Evolutionary conservation across 805 yeast species (phyloP), one percentile per base, ranked within the genome.

Genomic region (Tetrapisispora arboricola): DNA sequence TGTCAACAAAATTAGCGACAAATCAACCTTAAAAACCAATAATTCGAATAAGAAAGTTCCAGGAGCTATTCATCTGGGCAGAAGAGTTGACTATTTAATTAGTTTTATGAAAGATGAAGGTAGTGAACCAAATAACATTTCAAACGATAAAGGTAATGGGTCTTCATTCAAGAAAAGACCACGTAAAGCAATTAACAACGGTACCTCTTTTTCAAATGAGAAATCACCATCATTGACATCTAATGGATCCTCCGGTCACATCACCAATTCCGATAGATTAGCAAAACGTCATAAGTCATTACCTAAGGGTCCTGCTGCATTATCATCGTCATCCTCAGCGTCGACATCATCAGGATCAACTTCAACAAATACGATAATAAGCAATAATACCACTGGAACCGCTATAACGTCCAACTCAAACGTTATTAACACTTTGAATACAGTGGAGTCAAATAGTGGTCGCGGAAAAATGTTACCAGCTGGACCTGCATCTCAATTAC

Each of bases 21-120:
- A 55, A 41, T 54, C 51, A 20, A 51, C 51, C 10, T 54, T 54
- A 40, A 54, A 54, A 25, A 43, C 45, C 18, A 44, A 56, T 6
- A 55, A 69, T 38, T 49, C 63, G 17, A 51, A 67, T 24, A 83
- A 85, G 48, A 82, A 78, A 54, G 83, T 82, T 4, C 97, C 98
- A 0, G 92, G 94, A 8, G 73, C 96, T 3, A 92, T 92, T 15
- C 99, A 92, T 63, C 67, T 92, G 38, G 85, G 84, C 10, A 77
- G 99, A 62, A 76, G 99, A 57, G 79, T 85, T 1, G 98, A 94
- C 58, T 90, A 88, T 53, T 68, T 92, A 53, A 72, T 90, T 21
- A 63, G 75, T 2, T 78, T 85, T 10, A 63, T 90, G 49, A 71
- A 72, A 45, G 95, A 79, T 16, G 80, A 72, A 20, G 71, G 65